phyloP scores from a whole-genome alignment of 176 grass and related monocot genomes.

The Guadua angustifolia region DNA sequence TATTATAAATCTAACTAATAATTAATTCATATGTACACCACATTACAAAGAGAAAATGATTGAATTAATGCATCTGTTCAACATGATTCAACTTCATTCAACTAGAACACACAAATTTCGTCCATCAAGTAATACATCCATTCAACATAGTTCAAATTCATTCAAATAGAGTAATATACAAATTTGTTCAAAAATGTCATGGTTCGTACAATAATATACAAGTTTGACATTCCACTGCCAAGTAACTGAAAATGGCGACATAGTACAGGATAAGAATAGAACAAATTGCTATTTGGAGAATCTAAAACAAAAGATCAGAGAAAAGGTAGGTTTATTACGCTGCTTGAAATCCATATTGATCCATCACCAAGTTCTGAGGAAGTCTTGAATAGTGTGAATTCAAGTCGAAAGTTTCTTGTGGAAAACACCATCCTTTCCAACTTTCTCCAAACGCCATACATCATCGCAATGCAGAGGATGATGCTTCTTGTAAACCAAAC shows the following conservation, averaged over 20 bases:
- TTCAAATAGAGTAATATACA: too few relatives aligned
- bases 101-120: too few relatives aligned
- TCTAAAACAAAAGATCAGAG: neutral
- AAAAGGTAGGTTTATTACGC: constrained; percentile 49
- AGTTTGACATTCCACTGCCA: constrained; percentile 81
- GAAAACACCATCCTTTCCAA: constrained; percentile 84
- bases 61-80: too few relatives aligned
- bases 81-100: too few relatives aligned
- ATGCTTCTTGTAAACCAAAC: constrained; percentile 80
- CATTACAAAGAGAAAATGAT: too few relatives aligned
- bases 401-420: constrained; percentile 83
- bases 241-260: constrained; percentile 54
- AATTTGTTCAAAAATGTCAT: too few relatives aligned
- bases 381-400: constrained; percentile 75
- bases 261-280: neutral
- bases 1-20: too few relatives aligned
- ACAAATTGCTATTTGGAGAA: neutral
- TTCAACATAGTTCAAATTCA: too few relatives aligned
- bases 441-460: constrained; percentile 84
- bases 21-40: too few relatives aligned
- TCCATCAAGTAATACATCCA: too few relatives aligned
- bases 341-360: constrained; percentile 65
- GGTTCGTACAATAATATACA: too few relatives aligned
- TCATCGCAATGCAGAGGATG: constrained; percentile 74
- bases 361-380: constrained; percentile 79